Evolutionary conservation across 768 basidiomycete genomes (phyloP), one percentile per base, ranked within the genome.

Genomic region (Mycena sanguinolenta): DNA sequence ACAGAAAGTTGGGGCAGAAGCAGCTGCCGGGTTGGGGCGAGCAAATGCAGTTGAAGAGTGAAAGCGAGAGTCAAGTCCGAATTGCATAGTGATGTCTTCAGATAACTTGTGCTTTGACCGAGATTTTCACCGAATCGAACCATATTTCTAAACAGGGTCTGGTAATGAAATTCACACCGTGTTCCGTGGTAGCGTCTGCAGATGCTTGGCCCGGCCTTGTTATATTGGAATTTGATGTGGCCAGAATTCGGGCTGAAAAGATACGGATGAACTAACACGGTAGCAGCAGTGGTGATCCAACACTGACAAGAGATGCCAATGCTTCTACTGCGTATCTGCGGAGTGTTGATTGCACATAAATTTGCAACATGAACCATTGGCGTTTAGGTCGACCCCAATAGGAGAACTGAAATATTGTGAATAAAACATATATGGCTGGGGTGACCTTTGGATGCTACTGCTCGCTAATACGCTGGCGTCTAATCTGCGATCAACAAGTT

Each of bases 381-480:
- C 95, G 92, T 84, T 98, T 98, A 88, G 99, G 98, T 99, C 97
- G 71, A 99, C 97, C 61, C 98, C 97, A 23, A 99, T 94, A 28
- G 28, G 95, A 95, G 10, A 96, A 98, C 95, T 98, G 66, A 27
- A 63, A 42, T 25, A 63, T 64, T 38, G 55, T 58, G 3, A 53
- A 46, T 23, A 25, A 54, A 2, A 57, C n/a, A n/a, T 25, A 5
- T 1, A 19, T 23, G 23, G 30, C 23, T 17, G 21, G 4, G 19
- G 32, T 21, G 44, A 96, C 96, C 86, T 92, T 75, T 91, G 88
- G 28, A 84, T 82, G 69, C 91, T 91, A 12, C 96, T 95, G 68
- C 93, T 94, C 7, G 90, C 87, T 34, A 87, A 76, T 25, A 89
- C 92, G 74, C 92, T 92, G 13, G 89, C 88, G 72, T 96, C 92